phyloP scores from a whole-genome alignment of 768 basidiomycete species.

The Hericium coralloides region DNA sequence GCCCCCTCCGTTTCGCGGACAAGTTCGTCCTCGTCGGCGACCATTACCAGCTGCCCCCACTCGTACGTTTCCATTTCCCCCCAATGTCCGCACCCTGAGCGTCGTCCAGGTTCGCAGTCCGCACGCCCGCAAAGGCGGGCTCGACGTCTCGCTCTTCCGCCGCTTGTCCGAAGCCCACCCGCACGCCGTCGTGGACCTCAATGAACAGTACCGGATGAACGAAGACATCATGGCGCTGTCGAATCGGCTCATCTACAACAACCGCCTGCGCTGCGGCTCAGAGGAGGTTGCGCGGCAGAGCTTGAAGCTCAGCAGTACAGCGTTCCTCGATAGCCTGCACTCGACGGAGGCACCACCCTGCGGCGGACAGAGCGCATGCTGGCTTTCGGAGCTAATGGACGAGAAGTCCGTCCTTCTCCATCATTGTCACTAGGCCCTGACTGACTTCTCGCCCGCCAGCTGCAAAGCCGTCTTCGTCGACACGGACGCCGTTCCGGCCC shows the following conservation, averaged over 20 bases:
- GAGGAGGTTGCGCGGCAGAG: conserved; percentile 53
- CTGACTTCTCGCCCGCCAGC: conserved; percentile 28
- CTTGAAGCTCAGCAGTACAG: conserved; percentile 43
- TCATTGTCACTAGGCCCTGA: background rate
- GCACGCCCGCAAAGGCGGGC: conserved; percentile 72
- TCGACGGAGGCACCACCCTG: conserved; percentile 16
- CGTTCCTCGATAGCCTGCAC: conserved; percentile 39
- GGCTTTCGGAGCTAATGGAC: conserved; percentile 58
- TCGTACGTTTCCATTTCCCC: conserved; percentile 39
- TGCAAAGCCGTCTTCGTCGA: conserved; percentile 90
- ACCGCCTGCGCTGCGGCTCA: conserved; percentile 72
- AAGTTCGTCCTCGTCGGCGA: conserved; percentile 94
- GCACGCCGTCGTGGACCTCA: conserved; percentile 74
- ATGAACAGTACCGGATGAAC: conserved; percentile 95
- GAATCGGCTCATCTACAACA: conserved; percentile 78
- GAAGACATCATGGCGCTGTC: conserved; percentile 89
- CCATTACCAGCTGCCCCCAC: conserved; percentile 93
- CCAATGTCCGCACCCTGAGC: background rate
- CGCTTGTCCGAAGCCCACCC: conserved; percentile 84
- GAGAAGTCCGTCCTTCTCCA: conserved; percentile 41
- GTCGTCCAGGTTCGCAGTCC: conserved; percentile 65
- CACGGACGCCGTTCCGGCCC: conserved; percentile 74
- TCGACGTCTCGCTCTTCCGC: conserved; percentile 87
- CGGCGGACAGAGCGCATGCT: conserved; percentile 39
- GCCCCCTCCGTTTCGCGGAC: conserved; percentile 84